Conservation (phyloP, 306 rosid genomes). For the Pyrus betulifolia region DNA sequence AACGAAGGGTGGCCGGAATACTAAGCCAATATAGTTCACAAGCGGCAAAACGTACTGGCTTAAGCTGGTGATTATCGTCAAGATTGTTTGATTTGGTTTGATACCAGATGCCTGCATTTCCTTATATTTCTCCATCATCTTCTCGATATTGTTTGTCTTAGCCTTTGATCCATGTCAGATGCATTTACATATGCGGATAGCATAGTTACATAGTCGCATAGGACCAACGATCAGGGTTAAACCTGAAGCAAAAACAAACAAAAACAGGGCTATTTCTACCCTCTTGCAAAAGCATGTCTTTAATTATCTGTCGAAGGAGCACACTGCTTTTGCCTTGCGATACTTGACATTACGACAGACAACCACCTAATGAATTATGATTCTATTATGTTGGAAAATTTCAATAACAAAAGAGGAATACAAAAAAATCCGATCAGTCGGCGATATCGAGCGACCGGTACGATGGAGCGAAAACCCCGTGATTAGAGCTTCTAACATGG, state of each 20-base stretch:
- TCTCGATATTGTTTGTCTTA: slow-evolving; percentile 49
- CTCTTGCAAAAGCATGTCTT: background rate
- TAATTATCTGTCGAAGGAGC: background rate
- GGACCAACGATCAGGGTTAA: slow-evolving; percentile 68
- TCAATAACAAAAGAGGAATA: too few relatives aligned
- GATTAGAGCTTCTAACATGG: too few relatives aligned
- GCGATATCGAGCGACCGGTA: too few relatives aligned
- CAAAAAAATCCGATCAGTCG: too few relatives aligned
- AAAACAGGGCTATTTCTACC: background rate
- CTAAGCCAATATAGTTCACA: background rate
- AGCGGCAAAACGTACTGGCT: background rate
- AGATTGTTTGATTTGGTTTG: slow-evolving; percentile 55
- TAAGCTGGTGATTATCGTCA: slow-evolving; percentile 48
- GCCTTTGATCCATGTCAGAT: slow-evolving; percentile 86
- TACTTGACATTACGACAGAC: background rate
- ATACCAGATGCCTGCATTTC: slow-evolving; percentile 61
- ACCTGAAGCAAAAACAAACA: slow-evolving; percentile 39
- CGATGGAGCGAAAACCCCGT: too few relatives aligned
- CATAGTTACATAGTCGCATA: slow-evolving; percentile 49
- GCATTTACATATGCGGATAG: slow-evolving; percentile 85
- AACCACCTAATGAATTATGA: background rate
- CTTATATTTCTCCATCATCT: slow-evolving; percentile 61
- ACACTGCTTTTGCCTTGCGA: background rate
- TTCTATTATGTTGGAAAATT: background rate
- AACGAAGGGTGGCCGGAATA: background rate